A percentile compares a stretch with the other conserved stretches of the same genome.
phyloP scores from a whole-genome alignment of 2,329 filamentous ascomycete genomes.

The Aspergillus pseudoviridinutans region DNA sequence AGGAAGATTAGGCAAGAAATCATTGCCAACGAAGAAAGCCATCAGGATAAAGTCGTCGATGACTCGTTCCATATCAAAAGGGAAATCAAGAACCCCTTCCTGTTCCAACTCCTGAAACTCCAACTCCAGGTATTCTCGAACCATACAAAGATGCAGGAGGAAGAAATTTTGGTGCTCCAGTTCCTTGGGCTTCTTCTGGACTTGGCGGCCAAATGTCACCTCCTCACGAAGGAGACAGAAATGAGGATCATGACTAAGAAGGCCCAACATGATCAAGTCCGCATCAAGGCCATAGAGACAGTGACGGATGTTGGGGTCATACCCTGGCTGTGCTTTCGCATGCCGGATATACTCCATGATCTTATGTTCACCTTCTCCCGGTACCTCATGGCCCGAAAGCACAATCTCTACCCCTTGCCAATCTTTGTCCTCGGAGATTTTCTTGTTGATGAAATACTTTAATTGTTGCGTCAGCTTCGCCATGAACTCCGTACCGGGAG shows the following conservation, averaged over 20 bases:
- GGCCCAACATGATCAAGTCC: conserved; percentile 96
- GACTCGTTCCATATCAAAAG: conserved; percentile 89
- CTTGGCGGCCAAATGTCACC: conserved; percentile 90
- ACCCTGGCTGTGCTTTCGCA: conserved; percentile 89
- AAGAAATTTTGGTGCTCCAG: conserved; percentile 99
- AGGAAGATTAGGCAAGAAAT: conserved; percentile 95
- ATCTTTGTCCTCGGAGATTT: conserved; percentile 91
- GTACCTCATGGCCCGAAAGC: conserved; percentile 94
- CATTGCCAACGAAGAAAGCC: conserved; percentile 99
- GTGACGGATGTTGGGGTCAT: conserved; percentile 89
- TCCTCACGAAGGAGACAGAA: conserved; percentile 96
- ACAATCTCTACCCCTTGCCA: conserved; percentile 98
- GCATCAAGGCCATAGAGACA: conserved; percentile 97
- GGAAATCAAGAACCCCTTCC: conserved; percentile 66
- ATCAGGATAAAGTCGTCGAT: conserved; percentile 99
- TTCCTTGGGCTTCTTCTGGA: conserved; percentile 87
- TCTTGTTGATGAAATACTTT: conserved; percentile 98
- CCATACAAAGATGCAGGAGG: conserved; percentile 93
- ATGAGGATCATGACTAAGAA: conserved; percentile 96
- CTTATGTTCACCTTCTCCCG: conserved; percentile 97
- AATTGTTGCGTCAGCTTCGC: conserved; percentile 89
- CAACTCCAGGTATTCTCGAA: conserved; percentile 92
- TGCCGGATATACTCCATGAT: conserved; percentile 99
- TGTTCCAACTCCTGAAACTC: conserved; percentile 91
- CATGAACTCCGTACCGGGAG: conserved; percentile 95